Base-by-base conservation (phyloP, 306 rosid genomes). In the Ochetophila trinervis region DNA sequence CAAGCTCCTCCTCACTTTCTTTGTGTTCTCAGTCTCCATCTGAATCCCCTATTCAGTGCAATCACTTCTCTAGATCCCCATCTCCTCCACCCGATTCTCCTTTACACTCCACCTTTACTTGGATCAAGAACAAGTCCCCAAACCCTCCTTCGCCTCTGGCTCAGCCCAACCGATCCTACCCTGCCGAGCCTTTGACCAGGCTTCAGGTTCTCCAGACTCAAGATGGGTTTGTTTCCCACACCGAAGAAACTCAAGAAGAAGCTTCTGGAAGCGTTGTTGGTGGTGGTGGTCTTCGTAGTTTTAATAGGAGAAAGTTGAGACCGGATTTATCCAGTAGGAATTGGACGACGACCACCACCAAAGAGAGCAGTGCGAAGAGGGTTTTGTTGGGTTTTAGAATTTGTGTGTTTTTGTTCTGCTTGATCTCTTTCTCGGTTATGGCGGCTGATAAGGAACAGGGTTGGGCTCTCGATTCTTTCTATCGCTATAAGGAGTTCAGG, bases 381-480 rank as follows among this genome's bases (percentile, higher is more conserved):
- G 62, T 54, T 66, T 56, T 81, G 74, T 22, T 92, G 67, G 85
- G 75, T 45, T 57, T 87, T 4, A 79, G 98, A 68, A 66, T 89
- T 45, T 47, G 54, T 57, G 89, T 76, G 60, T 67, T 84, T 45
- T 62, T 68, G 57, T 65, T 89, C 3, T 92, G 96, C 70, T 65
- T 85, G 87, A 18, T 72, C 8, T 75, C 93, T 11, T 84, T 92
- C 48, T 67, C 95, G 7, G 69, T 92, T 24, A 67, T 92, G 93
- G 86, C 89, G 50, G 82, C 89, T 21, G 78, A 78, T 72, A 73
- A 70, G 60, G 24, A 69, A 36, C 67, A 70, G 45, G 97, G 97
- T 36, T 90, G 91, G 97, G 87, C 95, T 74, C 30, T 62, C 37
- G 87, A 74, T 54, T 87, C 95, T 6, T 90, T 76, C 79, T 67